A percentile compares a stretch with the other conserved stretches of the same genome.
These are phyloP conservation scores for Geotrichum australiense DNA, from an alignment of 1,139 yeast genomes.

Conservation along the genomic window DNA sequence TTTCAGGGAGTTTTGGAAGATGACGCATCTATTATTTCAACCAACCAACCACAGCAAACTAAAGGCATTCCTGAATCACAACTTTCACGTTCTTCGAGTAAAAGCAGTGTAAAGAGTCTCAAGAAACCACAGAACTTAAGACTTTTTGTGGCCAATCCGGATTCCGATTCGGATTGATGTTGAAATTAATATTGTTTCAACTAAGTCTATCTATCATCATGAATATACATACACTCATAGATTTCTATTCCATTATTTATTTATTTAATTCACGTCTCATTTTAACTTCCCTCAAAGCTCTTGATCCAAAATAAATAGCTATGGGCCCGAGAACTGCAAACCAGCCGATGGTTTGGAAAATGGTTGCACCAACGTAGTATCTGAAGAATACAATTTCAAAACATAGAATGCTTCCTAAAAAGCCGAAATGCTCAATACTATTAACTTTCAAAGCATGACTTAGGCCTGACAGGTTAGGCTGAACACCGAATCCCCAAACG, in stretches of 20 bases:
- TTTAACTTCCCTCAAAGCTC: slow-evolving; percentile 41
- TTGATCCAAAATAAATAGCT: slow-evolving; percentile 60
- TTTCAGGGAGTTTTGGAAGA: background rate
- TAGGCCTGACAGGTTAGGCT: slow-evolving; percentile 22
- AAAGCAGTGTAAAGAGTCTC: slow-evolving; percentile 29
- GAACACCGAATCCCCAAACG: slow-evolving; percentile 23
- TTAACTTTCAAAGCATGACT: slow-evolving; percentile 28
- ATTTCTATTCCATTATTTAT: no score
- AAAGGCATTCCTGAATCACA: background rate
- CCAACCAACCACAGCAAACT: slow-evolving; percentile 3
- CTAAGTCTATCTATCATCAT: no score
- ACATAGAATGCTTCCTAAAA: slow-evolving; percentile 48
- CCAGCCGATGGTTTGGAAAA: slow-evolving; percentile 60
- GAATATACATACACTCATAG: no score
- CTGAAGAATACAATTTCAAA: slow-evolving; percentile 57
- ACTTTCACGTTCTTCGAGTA: slow-evolving; percentile 3
- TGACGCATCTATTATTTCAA: slow-evolving; percentile 4
- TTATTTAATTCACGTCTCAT: slow-evolving; percentile 22
- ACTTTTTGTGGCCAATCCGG: slow-evolving; percentile 69
- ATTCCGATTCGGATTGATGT: slow-evolving; percentile 28
- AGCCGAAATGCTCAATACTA: slow-evolving; percentile 38
- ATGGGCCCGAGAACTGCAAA: slow-evolving; percentile 48
- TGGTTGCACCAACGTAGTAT: slow-evolving; percentile 65
- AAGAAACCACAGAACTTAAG: slow-evolving; percentile 39
- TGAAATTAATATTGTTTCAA: no score